These are phyloP conservation scores for Aspergillus sp. DNA, from an alignment of 2,329 filamentous ascomycete genomes.

Conservation along the genomic window DNA sequence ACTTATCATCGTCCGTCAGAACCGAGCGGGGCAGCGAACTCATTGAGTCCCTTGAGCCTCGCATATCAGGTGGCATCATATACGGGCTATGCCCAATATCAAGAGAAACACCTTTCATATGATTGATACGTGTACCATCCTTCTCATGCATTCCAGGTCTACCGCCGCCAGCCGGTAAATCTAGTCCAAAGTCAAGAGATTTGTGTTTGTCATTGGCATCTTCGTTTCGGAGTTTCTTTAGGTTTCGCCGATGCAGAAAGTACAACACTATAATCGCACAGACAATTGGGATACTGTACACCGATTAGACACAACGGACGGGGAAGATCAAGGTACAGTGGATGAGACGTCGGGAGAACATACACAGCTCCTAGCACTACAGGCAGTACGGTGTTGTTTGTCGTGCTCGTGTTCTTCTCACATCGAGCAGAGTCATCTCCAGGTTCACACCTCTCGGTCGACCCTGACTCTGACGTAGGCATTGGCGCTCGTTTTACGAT, in stretches of 20 bases:
- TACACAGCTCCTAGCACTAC: constrained; percentile 71
- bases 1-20: constrained; percentile 77
- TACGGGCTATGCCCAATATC: constrained; percentile 75
- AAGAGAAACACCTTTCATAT: constrained; percentile 56
- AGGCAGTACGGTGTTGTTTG: constrained; percentile 60
- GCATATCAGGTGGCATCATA: constrained; percentile 79
- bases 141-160: constrained; percentile 58
- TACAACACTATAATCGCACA: constrained; percentile 67
- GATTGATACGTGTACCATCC: constrained; percentile 38
- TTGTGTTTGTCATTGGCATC: constrained; percentile 85
- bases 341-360: constrained; percentile 32
- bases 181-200: constrained; percentile 89
- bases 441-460: constrained; percentile 19
- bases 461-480: constrained; percentile 16
- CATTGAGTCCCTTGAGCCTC: constrained; percentile 80
- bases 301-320: constrained; percentile 23
- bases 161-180: constrained; percentile 43
- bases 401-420: constrained; percentile 59
- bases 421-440: constrained; percentile 42
- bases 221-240: constrained; percentile 70
- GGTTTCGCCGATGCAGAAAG: constrained; percentile 75
- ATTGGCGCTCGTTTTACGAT: constrained; percentile 30
- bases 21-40: constrained; percentile 79
- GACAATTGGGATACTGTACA: constrained; percentile 70
- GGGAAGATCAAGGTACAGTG: not conserved